Evolutionary conservation across 352 stramenopile species (phyloP).

Genomic region (Pythium inflatum): DNA sequence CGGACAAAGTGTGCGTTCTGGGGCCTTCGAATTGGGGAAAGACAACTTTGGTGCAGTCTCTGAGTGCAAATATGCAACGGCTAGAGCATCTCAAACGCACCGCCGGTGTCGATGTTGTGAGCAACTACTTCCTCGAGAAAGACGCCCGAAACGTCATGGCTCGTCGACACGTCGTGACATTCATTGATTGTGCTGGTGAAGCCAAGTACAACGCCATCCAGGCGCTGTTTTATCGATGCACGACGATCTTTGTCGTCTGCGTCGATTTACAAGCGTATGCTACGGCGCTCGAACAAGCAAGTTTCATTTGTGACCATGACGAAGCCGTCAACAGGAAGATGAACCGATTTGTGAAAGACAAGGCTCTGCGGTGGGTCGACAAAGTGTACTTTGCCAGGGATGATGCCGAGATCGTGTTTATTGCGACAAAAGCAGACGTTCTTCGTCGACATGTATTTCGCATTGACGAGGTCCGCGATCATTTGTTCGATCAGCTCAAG

Average conservation of each 20-base stretch:
- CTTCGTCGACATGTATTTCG: background rate
- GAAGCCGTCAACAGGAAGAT: background rate
- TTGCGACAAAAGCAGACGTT: slow-evolving; percentile 5
- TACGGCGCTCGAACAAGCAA: background rate
- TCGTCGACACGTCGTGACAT: slow-evolving; percentile 3
- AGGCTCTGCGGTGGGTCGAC: slow-evolving; percentile 8
- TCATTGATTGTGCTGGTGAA: slow-evolving; percentile 1
- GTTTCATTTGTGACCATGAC: background rate
- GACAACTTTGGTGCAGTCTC: slow-evolving; percentile 2
- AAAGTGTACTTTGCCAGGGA: background rate
- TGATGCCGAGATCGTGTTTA: background rate
- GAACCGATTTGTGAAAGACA: background rate
- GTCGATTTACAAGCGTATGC: slow-evolving; percentile 9
- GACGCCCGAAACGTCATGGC: background rate
- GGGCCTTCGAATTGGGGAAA: background rate
- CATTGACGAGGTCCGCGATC: background rate
- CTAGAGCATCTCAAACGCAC: slow-evolving; percentile 1
- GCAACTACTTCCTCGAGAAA: background rate
- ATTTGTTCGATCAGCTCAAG: background rate
- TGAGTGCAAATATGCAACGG: background rate
- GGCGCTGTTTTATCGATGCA: background rate
- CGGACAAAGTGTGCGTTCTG: background rate
- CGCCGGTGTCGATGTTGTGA: background rate
- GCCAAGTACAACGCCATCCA: slow-evolving; percentile 2
- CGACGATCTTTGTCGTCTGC: background rate